Evolutionary conservation across 2,329 filamentous ascomycete genomes (phyloP), one percentile per base, ranked within the genome.

Genomic region (Xylariaceae sp.): DNA sequence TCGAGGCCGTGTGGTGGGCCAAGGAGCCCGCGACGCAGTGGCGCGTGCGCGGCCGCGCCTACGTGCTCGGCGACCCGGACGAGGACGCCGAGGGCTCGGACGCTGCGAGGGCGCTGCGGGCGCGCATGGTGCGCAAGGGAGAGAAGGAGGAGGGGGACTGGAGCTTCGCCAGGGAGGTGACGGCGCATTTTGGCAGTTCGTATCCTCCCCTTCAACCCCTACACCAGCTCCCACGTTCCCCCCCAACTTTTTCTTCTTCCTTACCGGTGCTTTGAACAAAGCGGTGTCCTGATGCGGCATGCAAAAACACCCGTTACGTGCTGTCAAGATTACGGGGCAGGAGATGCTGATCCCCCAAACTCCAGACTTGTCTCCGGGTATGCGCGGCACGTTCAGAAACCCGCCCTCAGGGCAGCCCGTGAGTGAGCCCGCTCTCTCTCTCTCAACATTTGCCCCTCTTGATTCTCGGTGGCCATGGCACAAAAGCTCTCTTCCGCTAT

Each of bases 151-250:
- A 64, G 27, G 56, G 54, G 12, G 60, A 65, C 1, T 94, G 88
- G 86, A 82, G 74, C 46, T 95, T 87, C 81, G 63, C 64, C 29
- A 80, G 68, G 42, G 88, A 94, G 61, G 59, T 95, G 23, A 88
- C 84, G 32, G 84, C 76, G 31, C 85, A 92, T 56, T 96, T 95
- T 72, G 90, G 87, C 14, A 95, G n/a, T n/a, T n/a, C n/a, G n/a
- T n/a, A n/a, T n/a, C n/a, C n/a, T n/a, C n/a, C n/a, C n/a, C n/a
- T n/a, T n/a, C n/a, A n/a, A n/a, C n/a, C n/a, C n/a, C n/a, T n/a
- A n/a, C n/a, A n/a, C n/a, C n/a, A n/a, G n/a, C n/a, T n/a, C n/a
- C n/a, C n/a, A n/a, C n/a, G n/a, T n/a, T n/a, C n/a, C n/a, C n/a
- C n/a, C n/a, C n/a, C n/a, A n/a, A n/a, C n/a, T n/a, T n/a, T n/a